Evolutionary conservation across 192 early-diverging fungal genomes (phyloP), one percentile per base, ranked within the genome.

Genomic region (Coemansia sp.): DNA sequence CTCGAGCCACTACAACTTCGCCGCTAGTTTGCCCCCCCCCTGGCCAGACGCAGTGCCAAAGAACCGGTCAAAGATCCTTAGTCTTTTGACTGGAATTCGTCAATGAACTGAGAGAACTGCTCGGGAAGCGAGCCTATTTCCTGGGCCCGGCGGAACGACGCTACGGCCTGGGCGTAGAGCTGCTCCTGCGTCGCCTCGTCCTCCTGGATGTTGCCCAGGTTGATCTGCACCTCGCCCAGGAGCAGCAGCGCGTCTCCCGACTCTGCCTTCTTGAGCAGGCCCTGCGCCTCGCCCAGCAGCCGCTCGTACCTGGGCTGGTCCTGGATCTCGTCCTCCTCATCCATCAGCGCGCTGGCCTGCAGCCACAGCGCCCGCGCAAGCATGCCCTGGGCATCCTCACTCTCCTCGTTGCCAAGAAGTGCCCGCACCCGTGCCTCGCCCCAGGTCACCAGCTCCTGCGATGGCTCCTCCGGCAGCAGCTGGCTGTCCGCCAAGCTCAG

Each of bases 71-170:
- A n/a, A n/a, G n/a, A n/a, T n/a, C n/a, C n/a, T n/a, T n/a, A n/a
- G n/a, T n/a, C n/a, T n/a, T n/a, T n/a, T n/a, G 38, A n/a, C 12
- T 62, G 63, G 51, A 73, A 67, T 43, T 75, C 64, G 22, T 64
- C 56, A 13, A 67, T 54, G 33, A 75, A 63, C 60, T 63, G 64
- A 5, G 32, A 47, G 51, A 67, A 63, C 36, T 63, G 51, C 21
- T 75, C 71, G 4, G 71, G 65, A 10, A 75, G 30, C 32, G 55
- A 55, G 34, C 61, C 60, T 29, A 41, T 33, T 0, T 30, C 50
- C 38, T 68, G 48, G 5, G 51, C 64, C 28, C 22, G 35, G 18
- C 51, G 51, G 34, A 75, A 75, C 13, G 46, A 39, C 16, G 44
- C 56, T 0, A 64, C 54, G 0, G 71, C 71, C 38, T 30, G 14